phyloP scores from a whole-genome alignment of 352 stramenopile genomes.

The Phytophthora crassamura region DNA sequence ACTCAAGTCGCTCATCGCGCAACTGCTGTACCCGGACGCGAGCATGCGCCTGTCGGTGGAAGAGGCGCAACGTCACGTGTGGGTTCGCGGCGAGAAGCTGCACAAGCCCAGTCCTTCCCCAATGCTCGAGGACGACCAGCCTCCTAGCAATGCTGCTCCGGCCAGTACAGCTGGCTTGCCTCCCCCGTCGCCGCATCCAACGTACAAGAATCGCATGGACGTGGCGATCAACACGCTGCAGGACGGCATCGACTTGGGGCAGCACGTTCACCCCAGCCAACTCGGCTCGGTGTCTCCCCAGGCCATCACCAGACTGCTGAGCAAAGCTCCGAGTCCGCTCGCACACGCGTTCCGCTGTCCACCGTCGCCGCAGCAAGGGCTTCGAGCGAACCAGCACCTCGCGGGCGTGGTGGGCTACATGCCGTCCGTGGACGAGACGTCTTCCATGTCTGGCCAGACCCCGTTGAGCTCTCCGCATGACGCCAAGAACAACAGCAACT shows the following conservation, averaged over 20 bases:
- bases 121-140: conserved; percentile 38
- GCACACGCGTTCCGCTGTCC: conserved; percentile 39
- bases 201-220: conserved; percentile 43
- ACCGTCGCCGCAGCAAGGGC: conserved; percentile 56
- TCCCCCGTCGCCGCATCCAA: conserved; percentile 18
- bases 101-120: conserved; percentile 26
- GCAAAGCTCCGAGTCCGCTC: conserved; percentile 31
- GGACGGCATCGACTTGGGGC: conserved; percentile 42
- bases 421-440: conserved; percentile 74
- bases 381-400: conserved; percentile 41
- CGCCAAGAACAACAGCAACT: conserved; percentile 28
- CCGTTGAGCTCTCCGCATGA: conserved; percentile 51
- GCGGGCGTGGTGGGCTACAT: conserved; percentile 63
- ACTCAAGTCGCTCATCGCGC: conserved; percentile 77
- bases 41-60: conserved; percentile 80
- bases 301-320: conserved; percentile 36
- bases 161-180: conserved; percentile 14
- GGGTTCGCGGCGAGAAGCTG: conserved; percentile 67
- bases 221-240: conserved; percentile 50
- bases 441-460: conserved; percentile 57
- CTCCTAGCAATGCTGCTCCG: conserved; percentile 21
- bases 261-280: conserved; percentile 43
- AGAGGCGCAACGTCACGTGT: conserved; percentile 74
- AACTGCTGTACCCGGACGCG: conserved; percentile 84
- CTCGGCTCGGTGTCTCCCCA: conserved; percentile 35